Base-by-base conservation (phyloP, 148 eudicot genomes). In the Suaeda aralocaspica region DNA sequence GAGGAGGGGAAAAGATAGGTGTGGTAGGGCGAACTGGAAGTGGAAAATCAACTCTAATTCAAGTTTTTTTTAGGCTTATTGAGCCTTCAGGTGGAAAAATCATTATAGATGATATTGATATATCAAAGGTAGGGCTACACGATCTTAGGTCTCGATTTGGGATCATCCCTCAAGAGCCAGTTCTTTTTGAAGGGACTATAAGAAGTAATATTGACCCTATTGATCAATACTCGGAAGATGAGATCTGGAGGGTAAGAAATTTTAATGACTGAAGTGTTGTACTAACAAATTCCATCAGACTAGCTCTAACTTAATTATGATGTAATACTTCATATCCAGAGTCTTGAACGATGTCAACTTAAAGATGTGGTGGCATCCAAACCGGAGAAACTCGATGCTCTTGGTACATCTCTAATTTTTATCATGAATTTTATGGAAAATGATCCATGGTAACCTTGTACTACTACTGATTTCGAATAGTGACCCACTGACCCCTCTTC, bases 151-250 rank as follows among this genome's bases (percentile, higher is more conserved):
- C 96, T 53, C 92, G 98, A 34, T 89, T 94, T 62, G 98, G 98
- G 42, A 91, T 94, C 73, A 94, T 94, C 70, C 98, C 98, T 57
- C 98, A 94, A 78, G 98, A 94, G 73, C 98, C 98, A 55, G 96
- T 94, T 46, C 91, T 94, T 72, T 94, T 94, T 31, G 92, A 91
- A 86, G 98, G 98, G 67, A 94, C 96, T 18, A 93, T 94, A 55
- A 82, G 98, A 58, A 87, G 96, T 87, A 94, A 94, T 69, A 85
- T 94, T 36, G 98, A 94, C 71, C 97, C 98, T 24, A 84, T 72
- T 60, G 89, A 84, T 1, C 78, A 53, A 65, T 87, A 89, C 76
- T 87, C 98, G 13, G 98, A 94, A 68, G 97, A 91, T 11, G 90
- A 94, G 59, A 94, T 94, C 39, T 94, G 98, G 98, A 89, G 84